These are phyloP conservation scores for Eimeria falciformis DNA, from an alignment of 169 alveolate genomes.

Conservation along the genomic window DNA sequence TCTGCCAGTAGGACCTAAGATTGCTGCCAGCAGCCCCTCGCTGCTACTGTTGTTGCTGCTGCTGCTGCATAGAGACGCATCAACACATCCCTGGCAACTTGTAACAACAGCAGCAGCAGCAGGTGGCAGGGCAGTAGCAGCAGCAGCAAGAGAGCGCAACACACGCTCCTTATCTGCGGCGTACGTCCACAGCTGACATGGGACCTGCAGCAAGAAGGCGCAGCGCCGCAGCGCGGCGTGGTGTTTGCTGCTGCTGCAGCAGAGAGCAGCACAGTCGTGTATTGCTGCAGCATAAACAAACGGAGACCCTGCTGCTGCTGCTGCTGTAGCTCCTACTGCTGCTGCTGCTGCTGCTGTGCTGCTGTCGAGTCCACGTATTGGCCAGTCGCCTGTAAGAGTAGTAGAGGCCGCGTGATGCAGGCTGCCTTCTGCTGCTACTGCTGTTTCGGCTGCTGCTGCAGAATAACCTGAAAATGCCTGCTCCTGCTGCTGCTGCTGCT, in stretches of 20 bases:
- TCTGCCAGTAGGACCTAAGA: background rate
- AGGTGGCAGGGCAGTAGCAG: constrained; percentile 27
- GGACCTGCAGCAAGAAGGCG: constrained; percentile 32
- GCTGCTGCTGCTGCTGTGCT: constrained; percentile 12
- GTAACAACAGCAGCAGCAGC: background rate
- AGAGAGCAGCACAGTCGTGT: constrained; percentile 7
- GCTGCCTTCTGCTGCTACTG: constrained; percentile 2
- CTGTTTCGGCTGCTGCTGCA: background rate
- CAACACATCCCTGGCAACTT: too few species aligned
- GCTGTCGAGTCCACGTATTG: background rate
- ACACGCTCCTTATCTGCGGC: background rate
- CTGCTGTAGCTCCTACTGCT: constrained; percentile 13
- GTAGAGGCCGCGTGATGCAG: constrained; percentile 40
- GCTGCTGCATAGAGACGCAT: background rate
- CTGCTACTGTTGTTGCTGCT: constrained; percentile 40
- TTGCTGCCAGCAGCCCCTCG: background rate
- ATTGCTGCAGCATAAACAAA: constrained; percentile 47
- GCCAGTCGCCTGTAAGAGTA: constrained; percentile 18
- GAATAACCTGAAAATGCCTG: too few species aligned
- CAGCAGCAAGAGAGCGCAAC: background rate
- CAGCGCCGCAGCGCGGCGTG: constrained; percentile 53
- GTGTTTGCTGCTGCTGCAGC: constrained; percentile 21
- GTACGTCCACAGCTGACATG: constrained; percentile 18
- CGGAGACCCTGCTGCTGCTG: background rate
- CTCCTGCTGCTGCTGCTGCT: background rate